Percentiles rank a stretch among this genome's conserved stretches.
Evolutionary conservation across 768 basidiomycete genomes (phyloP).

Genomic region (Cystofilobasidium capitatum): DNA sequence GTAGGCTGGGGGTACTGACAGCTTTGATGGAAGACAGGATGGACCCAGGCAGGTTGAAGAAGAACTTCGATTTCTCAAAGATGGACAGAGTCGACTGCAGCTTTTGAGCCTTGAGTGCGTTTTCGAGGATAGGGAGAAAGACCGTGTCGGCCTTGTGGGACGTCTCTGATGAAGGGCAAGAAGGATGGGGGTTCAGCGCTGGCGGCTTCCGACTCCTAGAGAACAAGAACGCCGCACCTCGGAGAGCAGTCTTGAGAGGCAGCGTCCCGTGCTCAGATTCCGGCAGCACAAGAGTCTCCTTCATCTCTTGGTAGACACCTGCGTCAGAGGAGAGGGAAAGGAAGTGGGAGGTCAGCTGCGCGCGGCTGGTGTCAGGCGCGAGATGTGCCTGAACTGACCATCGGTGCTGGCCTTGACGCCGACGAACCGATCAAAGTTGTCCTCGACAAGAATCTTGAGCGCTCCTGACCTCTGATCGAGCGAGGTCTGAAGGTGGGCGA

Average conservation of each 20-base stretch:
- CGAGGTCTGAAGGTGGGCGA: slow-evolving; percentile 59
- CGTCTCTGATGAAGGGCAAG: slow-evolving; percentile 51
- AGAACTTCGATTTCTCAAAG: slow-evolving; percentile 93
- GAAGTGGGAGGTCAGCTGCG: not conserved
- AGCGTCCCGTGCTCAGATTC: slow-evolving; percentile 72
- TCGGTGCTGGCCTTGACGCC: slow-evolving; percentile 96
- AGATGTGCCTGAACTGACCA: slow-evolving; percentile 45
- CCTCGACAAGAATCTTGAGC: slow-evolving; percentile 87
- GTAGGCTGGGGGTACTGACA: slow-evolving; percentile 44
- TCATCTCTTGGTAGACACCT: slow-evolving; percentile 91
- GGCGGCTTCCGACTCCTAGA: not conserved
- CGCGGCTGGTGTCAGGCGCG: not conserved
- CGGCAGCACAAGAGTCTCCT: slow-evolving; percentile 67
- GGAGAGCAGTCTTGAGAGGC: slow-evolving; percentile 71
- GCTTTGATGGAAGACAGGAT: slow-evolving; percentile 81
- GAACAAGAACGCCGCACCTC: slow-evolving; percentile 49
- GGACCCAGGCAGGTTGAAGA: slow-evolving; percentile 92
- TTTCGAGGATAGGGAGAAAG: slow-evolving; percentile 90
- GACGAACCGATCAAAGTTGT: slow-evolving; percentile 96
- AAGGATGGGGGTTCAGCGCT: not conserved
- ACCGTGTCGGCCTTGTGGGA: slow-evolving; percentile 88
- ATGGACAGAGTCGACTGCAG: slow-evolving; percentile 84
- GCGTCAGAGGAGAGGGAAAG: not conserved
- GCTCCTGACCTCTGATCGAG: slow-evolving; percentile 89
- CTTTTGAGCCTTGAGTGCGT: slow-evolving; percentile 86